Conservation (phyloP, 1,139 yeast species). For the Kluyveromyces marxianus region DNA sequence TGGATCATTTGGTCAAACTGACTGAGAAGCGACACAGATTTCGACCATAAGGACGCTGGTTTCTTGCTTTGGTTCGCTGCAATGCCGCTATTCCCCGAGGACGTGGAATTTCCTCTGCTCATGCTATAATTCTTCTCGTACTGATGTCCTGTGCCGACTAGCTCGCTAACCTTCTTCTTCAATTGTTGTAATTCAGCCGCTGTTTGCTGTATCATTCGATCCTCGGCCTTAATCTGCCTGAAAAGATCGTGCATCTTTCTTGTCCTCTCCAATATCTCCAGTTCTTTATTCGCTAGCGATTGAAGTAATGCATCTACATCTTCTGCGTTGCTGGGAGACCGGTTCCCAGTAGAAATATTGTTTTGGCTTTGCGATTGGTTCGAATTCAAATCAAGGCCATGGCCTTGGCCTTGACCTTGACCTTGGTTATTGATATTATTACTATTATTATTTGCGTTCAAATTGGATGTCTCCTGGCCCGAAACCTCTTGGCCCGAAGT, state of each 20-base stretch:
- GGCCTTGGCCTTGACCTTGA: no score
- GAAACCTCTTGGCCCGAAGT: no score
- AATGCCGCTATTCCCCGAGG: neutral
- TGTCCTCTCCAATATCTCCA: conserved; percentile 28
- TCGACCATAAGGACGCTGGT: conserved; percentile 35
- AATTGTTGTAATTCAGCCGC: conserved; percentile 22
- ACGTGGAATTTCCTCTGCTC: no score
- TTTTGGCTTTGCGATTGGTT: no score
- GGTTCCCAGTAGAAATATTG: neutral
- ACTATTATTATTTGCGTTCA: no score
- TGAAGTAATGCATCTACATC: conserved; percentile 18
- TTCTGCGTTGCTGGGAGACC: neutral
- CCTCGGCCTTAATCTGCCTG: conserved; percentile 21
- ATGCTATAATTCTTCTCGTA: neutral
- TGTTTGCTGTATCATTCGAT: conserved; percentile 18
- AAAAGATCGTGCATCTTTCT: conserved; percentile 28
- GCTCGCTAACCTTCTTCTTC: conserved; percentile 18
- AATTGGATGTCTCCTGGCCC: no score
- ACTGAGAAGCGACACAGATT: conserved; percentile 56
- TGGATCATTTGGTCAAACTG: conserved; percentile 64
- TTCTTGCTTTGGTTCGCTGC: conserved; percentile 4
- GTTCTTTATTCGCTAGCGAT: conserved; percentile 28
- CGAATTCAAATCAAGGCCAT: no score
- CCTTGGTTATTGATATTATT: no score
- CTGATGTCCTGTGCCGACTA: neutral